Evolutionary conservation across 2,329 filamentous ascomycete species (phyloP), one percentile per base, ranked within the genome.

Genomic region (Paecilomyces formosus): DNA sequence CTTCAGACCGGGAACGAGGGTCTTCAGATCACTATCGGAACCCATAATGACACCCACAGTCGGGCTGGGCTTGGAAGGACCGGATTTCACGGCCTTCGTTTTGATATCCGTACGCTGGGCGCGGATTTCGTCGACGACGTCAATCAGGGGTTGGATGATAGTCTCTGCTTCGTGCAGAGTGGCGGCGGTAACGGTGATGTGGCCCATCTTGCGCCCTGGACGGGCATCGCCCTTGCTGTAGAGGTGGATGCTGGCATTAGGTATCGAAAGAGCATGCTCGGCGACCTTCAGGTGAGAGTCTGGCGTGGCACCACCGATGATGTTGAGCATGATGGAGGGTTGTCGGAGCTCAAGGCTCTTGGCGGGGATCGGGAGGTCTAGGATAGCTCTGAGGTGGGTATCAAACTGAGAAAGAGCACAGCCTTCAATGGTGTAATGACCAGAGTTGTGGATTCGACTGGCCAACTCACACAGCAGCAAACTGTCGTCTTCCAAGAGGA

Each of bases 391-490:
- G 9, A 97, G 84, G 70, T 99, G 92, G 1, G 91, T 89, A 72
- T 94, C 91, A 75, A 90, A 99, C 74, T 99, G 94, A 0, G 92
- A 96, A 60, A 93, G 85, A 0, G 87, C 86, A 54, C 94, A 90
- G 3, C 90, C 90, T 77, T 99, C 93, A 63, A 97, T 97, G 2
- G 90, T 96, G 76, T 92, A 93, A 75, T 97, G 94, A 0, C 94
- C 94, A 0, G 90, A 95, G 78, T 97, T 97, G 76, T 97, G 92
- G 55, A 85, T 84, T 45, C 90, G 82, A 12, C 90, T 90, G 0
- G 90, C 90, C 62, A 95, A 88, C 75, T 96, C 92, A 73, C 96
- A 96, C 66, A 97, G 82, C 59, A 95, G 76, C 1, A 96, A 81
- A 59, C 72, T 78, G 77, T 85, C 85, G 66, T 94, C 85, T 54